Base-by-base conservation (phyloP, 2,329 filamentous ascomycete species). In the Sporothrix mexicana region DNA sequence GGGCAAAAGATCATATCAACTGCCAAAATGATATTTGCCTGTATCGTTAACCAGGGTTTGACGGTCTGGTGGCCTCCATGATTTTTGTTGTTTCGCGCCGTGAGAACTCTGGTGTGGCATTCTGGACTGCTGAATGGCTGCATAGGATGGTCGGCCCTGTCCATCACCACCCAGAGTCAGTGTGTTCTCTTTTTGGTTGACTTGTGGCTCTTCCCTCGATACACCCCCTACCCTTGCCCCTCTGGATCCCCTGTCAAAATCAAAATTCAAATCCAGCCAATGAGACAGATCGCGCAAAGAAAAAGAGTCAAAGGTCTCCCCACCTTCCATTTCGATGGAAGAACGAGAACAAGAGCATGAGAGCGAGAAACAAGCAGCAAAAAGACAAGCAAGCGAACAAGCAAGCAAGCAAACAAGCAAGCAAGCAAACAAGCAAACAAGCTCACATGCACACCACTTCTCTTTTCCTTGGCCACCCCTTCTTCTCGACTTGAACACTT, bases 261-360 rank as follows among this genome's bases (percentile, higher is more conserved):
- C 30, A 36, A 36, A 36, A 36, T 36, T n/a, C 61, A 49, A 59
- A 41, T 20, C 51, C 25, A 43, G 20, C 70, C 70, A 72, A 72
- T 72, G 70, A 20, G 62, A 72, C 43, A 59, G 47, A 57, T 57
- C 36, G 70, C 62, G 70, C 70, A 72, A 66, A 57, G 53, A 68
- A 23, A 41, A 2, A 7, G 13, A 36, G 55, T 10, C 4, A 36
- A 41, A 53, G 6, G 36, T 64, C 36, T 43, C 17, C 36, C 59
- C 59, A 64, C 59, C 59, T 36, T 45, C 59, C 36, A 20, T 23
- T 45, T 45, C 9, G 9, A 62, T n/a, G 7, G 12, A n/a, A 41
- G 30, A 62, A 64, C 51, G 20, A 36, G 30, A 25, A 55, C n/a
- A 25, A 10, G 20, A 17, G 23, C 51, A 45, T 17, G 45, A 13